These are phyloP conservation scores for Annulohypoxylon nitens DNA, from an alignment of 495 filamentous ascomycete species.

Conservation along the genomic window DNA sequence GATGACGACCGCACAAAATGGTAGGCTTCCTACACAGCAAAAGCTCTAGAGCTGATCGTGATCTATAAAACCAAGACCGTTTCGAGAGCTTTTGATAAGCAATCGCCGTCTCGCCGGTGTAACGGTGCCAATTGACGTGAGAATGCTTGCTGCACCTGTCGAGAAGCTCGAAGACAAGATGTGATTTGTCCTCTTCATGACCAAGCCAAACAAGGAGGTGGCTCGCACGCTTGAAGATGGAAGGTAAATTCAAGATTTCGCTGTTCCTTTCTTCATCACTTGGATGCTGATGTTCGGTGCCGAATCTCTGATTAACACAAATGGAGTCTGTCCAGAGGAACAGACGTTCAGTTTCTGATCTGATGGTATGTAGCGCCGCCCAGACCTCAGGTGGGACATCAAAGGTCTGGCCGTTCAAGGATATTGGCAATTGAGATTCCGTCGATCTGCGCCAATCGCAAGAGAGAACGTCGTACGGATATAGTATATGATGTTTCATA, in stretches of 20 bases:
- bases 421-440: conserved; percentile 23
- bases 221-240: conserved; percentile 10
- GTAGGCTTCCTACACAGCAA: conserved; percentile 3
- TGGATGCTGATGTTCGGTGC: neutral
- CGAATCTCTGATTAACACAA: conserved; percentile 27
- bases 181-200: conserved; percentile 17
- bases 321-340: conserved; percentile 33
- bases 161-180: conserved; percentile 38
- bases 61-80: conserved; percentile 25
- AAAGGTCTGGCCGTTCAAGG: conserved; percentile 26
- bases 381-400: conserved; percentile 21
- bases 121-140: conserved; percentile 33
- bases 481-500: neutral
- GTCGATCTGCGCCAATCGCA: conserved; percentile 25
- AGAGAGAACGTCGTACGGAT: conserved; percentile 34
- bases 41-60: conserved; percentile 21
- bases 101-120: conserved; percentile 16
- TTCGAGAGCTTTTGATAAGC: conserved; percentile 18
- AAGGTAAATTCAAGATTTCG: neutral
- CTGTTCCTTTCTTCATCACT: neutral
- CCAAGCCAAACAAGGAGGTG: conserved; percentile 35
- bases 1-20: conserved; percentile 23
- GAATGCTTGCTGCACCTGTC: conserved; percentile 20
- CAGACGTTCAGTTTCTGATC: conserved; percentile 5
- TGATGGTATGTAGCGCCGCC: conserved; percentile 22